Conservation (phyloP, 2,329 filamentous ascomycete genomes). For the Xylariomycetidae sp. region DNA sequence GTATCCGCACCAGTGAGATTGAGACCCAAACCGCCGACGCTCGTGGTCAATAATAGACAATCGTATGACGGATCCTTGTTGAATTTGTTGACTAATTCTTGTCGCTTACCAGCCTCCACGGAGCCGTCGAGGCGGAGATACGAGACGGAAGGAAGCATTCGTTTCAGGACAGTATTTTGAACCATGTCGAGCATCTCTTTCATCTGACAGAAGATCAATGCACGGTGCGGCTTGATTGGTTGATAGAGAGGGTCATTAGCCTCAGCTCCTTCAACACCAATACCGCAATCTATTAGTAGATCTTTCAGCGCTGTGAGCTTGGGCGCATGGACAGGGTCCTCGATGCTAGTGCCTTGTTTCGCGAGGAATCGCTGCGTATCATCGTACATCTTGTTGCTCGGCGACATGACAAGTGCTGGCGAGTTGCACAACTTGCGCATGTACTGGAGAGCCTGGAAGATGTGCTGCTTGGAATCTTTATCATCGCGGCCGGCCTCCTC, state of each 20-base stretch:
- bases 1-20: constrained; percentile 97
- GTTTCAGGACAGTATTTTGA: constrained; percentile 85
- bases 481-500: constrained; percentile 80
- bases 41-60: constrained; percentile 87
- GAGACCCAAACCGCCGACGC: constrained; percentile 87
- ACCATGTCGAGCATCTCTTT: constrained; percentile 99
- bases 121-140: constrained; percentile 91
- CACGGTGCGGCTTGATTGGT: constrained; percentile 93
- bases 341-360: constrained; percentile 74
- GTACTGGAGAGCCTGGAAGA: constrained; percentile 98
- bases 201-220: constrained; percentile 98
- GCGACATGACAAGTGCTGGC: constrained; percentile 92
- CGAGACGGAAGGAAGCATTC: constrained; percentile 86
- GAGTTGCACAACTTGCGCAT: constrained; percentile 99
- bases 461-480: constrained; percentile 94
- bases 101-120: constrained; percentile 87
- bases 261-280: constrained; percentile 69
- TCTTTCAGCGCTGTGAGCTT: constrained; percentile 89
- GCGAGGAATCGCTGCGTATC: constrained; percentile 77
- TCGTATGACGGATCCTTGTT: constrained; percentile 97
- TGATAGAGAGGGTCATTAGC: constrained; percentile 58
- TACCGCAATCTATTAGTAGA: constrained; percentile 95
- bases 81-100: constrained; percentile 98
- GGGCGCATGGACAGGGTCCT: constrained; percentile 83
- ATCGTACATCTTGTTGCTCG: constrained; percentile 84